These are phyloP conservation scores for Volvox africanus DNA, from an alignment of 139 green algal genomes.

Conservation along the genomic window DNA sequence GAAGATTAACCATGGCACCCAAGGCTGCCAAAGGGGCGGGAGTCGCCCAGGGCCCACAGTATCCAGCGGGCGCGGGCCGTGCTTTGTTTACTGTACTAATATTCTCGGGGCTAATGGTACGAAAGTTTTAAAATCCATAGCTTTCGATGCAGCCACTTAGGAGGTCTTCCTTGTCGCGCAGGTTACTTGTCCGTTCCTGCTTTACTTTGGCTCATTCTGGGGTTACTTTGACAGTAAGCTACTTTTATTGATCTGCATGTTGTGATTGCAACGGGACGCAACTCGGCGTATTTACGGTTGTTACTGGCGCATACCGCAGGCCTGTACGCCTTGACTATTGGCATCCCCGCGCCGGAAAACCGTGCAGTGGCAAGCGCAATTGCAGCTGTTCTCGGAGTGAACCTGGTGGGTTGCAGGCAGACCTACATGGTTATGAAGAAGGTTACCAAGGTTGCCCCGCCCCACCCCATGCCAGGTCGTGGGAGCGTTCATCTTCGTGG, in stretches of 20 bases:
- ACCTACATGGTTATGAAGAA: background rate
- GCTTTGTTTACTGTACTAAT: background rate
- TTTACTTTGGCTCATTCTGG: conserved; percentile 26
- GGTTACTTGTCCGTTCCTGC: background rate
- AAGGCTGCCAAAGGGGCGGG: background rate
- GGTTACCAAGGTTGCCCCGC: background rate
- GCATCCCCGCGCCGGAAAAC: conserved; percentile 28
- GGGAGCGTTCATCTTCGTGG: conserved; percentile 25
- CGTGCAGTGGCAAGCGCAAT: conserved; percentile 39
- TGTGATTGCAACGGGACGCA: too few species aligned
- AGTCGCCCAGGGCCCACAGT: too few species aligned
- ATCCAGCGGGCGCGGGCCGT: background rate
- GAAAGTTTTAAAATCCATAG: background rate
- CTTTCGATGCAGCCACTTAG: background rate
- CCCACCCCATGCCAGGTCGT: conserved; percentile 19
- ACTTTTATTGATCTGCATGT: background rate
- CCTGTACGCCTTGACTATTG: conserved; percentile 24
- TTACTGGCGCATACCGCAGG: background rate
- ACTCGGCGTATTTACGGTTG: too few species aligned
- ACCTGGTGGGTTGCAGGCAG: conserved; percentile 15
- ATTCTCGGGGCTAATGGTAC: conserved; percentile 28
- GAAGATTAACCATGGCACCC: background rate
- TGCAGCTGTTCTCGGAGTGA: conserved; percentile 21
- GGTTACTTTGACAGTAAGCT: conserved; percentile 40
- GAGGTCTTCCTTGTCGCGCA: conserved; percentile 1